Base-by-base conservation (phyloP, 805 yeast species). In the Candida sakaeoensis region DNA sequence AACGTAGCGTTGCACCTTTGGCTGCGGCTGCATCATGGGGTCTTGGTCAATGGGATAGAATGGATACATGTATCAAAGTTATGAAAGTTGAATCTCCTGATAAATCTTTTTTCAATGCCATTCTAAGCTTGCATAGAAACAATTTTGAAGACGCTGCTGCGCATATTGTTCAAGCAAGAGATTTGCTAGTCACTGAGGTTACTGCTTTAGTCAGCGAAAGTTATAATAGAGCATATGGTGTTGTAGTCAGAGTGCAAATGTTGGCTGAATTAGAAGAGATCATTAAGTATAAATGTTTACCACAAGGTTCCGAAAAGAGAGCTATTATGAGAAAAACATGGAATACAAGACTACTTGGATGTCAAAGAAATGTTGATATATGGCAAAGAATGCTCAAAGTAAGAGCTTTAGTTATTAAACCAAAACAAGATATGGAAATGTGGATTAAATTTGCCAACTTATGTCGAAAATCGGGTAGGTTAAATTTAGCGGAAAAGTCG, bases 11-110 rank as follows among this genome's bases (percentile, higher is more conserved):
- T 50, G 99, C 99, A 1, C 98, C 99, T 1, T 66, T 95, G 39
- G 99, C 98, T 0, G 99, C 99, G 0, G 97, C 98, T 2, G 97
- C 99, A 1, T 88, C 98, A 1, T 93, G 99, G 99, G 97, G 98
- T 12, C 68, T 95, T 30, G 91, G 91, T 2, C 93, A 87, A 55
- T 95, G 99, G 99, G 96, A 89, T 49, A 74, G 86, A 52, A 90
- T 95, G 89, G 97, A 87, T 53, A 77, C 85, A 6, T 93, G 89
- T 52, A 90, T 91, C 41, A 70, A 79, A 48, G 95, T 85, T 1
- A 89, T 93, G 95, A 87, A 87, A 49, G 69, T 79, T 2, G 96
- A 88, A 45, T 85, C 96, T 2, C 96, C 98, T 0, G 98, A 93
- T 55, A 80, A 89, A 43, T 91, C 96, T 2, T 95, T 93, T 60